Base-by-base conservation (phyloP, 768 basidiomycete genomes). In the Candolleomyces efflorescens region DNA sequence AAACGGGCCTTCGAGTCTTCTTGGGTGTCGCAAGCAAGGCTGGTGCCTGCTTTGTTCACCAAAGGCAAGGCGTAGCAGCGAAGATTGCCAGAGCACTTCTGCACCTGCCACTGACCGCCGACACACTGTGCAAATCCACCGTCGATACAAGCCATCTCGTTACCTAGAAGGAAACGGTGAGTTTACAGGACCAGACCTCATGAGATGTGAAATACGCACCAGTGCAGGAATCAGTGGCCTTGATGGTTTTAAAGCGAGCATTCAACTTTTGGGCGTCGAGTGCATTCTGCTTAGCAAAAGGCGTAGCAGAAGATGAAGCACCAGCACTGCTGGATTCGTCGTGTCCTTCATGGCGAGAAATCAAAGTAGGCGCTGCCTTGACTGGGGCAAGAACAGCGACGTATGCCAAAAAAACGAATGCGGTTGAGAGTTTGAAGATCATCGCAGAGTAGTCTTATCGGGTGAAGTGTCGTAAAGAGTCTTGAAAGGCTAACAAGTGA, bases 201-300 rank as follows among this genome's bases (percentile, higher is more conserved):
- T 37, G 44, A 63, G 44, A 24, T 12, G 36, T 23, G 13, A n/a
- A 12, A 26, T 17, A 68, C 74, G 27, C 49, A 81, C 79, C 71
- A 41, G 72, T 68, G 68, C 86, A 88, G 0, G 79, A 41, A 61
- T 83, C 78, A 11, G 66, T 70, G 0, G 69, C 62, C 12, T 71
- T 76, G 56, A 86, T 59, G 2, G 69, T 62, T 27, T 72, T 67
- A 67, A 84, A 87, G 56, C 81, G 68, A 17, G 67, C 64, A 58
- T 84, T 84, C 27, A 79, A 69, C 46, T 75, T 71, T 62, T 81
- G 81, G 11, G 82, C 82, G 41, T 75, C 75, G 18, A 81, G 65
- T 3, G 69, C 82, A 57, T 84, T 84, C 60, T 78, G 70, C 55
- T 73, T 67, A 27, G 67, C 53, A 53, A 76, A 68, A 51, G 59